A percentile compares a stretch with the other conserved stretches of the same genome.
Conservation (phyloP, 805 yeast genomes). For the Candida germanica region DNA sequence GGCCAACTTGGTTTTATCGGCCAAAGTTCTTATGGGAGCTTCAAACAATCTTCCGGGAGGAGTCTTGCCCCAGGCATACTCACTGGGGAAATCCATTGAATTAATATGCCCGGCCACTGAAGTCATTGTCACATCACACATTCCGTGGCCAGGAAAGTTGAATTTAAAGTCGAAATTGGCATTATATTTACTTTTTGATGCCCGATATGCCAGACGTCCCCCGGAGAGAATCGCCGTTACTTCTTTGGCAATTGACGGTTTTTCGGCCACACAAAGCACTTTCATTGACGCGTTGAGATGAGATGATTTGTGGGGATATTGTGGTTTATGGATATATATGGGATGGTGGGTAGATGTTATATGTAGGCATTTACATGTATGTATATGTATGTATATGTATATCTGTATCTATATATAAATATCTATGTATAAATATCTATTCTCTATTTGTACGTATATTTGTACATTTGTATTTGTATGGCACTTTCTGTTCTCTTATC, state of each 20-base stretch:
- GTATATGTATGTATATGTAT: too few relatives aligned
- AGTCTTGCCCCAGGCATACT: conserved; percentile 64
- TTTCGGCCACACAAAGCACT: conserved; percentile 94
- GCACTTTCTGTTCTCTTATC: too few relatives aligned
- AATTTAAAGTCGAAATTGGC: conserved; percentile 77
- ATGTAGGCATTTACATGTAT: too few relatives aligned
- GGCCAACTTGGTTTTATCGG: conserved; percentile 16
- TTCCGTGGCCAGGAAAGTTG: conserved; percentile 59
- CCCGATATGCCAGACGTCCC: conserved; percentile 49
- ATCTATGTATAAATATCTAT: too few relatives aligned
- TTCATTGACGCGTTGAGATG: conserved; percentile 44
- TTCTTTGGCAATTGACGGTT: conserved; percentile 89
- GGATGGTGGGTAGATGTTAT: too few relatives aligned
- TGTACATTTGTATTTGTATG: too few relatives aligned
- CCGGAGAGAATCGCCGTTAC: conserved; percentile 77
- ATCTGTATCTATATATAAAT: too few relatives aligned
- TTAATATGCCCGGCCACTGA: conserved; percentile 86
- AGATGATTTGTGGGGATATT: too few relatives aligned
- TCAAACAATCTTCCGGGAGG: conserved; percentile 64
- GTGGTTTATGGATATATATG: too few relatives aligned
- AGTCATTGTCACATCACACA: conserved; percentile 84
- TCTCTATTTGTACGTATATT: too few relatives aligned
- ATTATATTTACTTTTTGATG: conserved; percentile 57
- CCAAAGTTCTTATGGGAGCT: conserved; percentile 55
- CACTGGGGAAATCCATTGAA: conserved; percentile 59